These are phyloP conservation scores for Aspergillus fijiensis DNA, from an alignment of 2,329 filamentous ascomycete genomes.

Conservation along the genomic window DNA sequence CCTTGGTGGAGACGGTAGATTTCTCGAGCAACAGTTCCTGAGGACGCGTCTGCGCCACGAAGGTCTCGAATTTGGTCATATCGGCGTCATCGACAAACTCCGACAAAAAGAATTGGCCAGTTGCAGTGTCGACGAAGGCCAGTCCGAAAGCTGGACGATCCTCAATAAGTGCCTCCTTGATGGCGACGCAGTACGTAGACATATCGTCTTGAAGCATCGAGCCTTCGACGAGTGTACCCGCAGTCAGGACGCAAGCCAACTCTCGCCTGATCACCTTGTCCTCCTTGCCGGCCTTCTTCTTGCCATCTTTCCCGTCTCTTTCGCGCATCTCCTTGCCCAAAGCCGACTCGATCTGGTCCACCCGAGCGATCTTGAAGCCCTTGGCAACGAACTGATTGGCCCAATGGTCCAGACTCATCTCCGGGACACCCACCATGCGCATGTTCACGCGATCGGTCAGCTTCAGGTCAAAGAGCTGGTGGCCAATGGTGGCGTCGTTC, in stretches of 20 bases:
- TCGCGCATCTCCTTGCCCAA: constrained; percentile 99
- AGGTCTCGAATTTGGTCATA: constrained; percentile 94
- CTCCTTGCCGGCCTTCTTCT: constrained; percentile 58
- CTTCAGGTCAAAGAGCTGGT: constrained; percentile 96
- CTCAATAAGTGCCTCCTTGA: constrained; percentile 74
- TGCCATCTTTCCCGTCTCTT: constrained; percentile 54
- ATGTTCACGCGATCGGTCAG: constrained; percentile 98
- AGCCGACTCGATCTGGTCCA: constrained; percentile 95
- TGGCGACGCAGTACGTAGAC: constrained; percentile 92
- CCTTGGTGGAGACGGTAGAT: constrained; percentile 79
- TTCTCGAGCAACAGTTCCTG: constrained; percentile 90
- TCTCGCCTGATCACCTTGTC: constrained; percentile 94
- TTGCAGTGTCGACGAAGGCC: constrained; percentile 92
- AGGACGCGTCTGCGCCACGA: constrained; percentile 87
- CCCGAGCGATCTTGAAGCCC: constrained; percentile 92
- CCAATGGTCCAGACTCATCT: constrained; percentile 94
- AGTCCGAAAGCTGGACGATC: constrained; percentile 83
- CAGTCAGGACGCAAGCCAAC: constrained; percentile 84
- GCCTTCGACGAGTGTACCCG: constrained; percentile 89
- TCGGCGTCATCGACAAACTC: constrained; percentile 90
- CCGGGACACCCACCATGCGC: constrained; percentile 98
- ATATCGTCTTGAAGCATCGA: constrained; percentile 98
- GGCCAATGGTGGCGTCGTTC: constrained; percentile 92
- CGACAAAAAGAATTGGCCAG: constrained; percentile 90
- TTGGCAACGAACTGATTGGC: constrained; percentile 98